Evolutionary conservation across 106 monocot genomes (phyloP).

Genomic region (Narthecium ossifragum): DNA sequence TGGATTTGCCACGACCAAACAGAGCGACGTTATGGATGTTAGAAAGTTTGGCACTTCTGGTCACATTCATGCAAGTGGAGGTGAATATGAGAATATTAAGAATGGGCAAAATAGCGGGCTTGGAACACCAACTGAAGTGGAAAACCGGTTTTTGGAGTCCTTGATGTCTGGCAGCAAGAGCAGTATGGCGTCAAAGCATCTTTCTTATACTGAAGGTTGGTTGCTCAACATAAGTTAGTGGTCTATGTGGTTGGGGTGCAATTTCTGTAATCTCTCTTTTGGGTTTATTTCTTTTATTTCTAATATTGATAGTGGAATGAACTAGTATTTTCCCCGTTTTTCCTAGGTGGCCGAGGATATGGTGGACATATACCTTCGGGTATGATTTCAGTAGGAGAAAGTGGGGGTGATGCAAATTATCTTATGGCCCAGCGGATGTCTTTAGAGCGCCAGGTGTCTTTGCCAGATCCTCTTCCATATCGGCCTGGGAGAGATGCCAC

Average conservation of each 20-base stretch:
- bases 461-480: constrained; percentile 36
- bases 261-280: not conserved
- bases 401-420: constrained; percentile 40
- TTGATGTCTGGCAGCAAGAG: constrained; percentile 57
- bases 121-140: constrained; percentile 39
- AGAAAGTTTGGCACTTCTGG: constrained; percentile 19
- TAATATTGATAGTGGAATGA: not conserved
- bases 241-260: not conserved
- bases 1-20: constrained; percentile 60
- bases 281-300: constrained; percentile 3
- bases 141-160: constrained; percentile 85
- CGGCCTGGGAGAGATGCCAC: constrained; percentile 32
- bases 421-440: constrained; percentile 53
- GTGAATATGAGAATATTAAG: constrained; percentile 29
- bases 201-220: constrained; percentile 50
- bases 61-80: constrained; percentile 19
- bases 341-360: constrained; percentile 47
- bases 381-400: constrained; percentile 25
- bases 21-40: constrained; percentile 16
- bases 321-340: not conserved
- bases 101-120: constrained; percentile 28
- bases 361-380: constrained; percentile 9
- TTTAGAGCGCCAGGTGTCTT: constrained; percentile 44
- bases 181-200: constrained; percentile 16
- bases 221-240: no score